Evolutionary conservation across 495 filamentous ascomycete species (phyloP).

Genomic region (Penicillium bovifimosum): DNA sequence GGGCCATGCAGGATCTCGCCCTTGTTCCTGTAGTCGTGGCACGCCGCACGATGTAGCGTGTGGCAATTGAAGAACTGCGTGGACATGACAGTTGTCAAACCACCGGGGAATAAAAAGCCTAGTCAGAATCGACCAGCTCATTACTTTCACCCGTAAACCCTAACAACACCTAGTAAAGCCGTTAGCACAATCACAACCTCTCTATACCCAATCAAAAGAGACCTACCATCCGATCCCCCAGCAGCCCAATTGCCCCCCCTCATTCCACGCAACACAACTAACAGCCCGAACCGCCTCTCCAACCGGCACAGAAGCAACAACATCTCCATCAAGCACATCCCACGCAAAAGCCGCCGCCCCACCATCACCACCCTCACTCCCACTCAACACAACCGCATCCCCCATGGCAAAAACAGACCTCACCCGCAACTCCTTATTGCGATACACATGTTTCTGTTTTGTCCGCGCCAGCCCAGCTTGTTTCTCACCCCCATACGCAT

Average conservation of each 20-base stretch:
- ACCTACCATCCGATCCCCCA: conserved; percentile 55
- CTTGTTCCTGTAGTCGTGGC: too few relatives aligned
- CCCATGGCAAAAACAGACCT: conserved; percentile 65
- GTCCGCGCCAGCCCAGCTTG: background rate
- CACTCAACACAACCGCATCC: conserved; percentile 74
- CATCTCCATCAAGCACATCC: conserved; percentile 76
- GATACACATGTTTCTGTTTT: conserved; percentile 31
- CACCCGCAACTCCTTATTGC: conserved; percentile 64
- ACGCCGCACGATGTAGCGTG: background rate
- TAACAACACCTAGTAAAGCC: conserved; percentile 17
- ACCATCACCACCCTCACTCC: conserved; percentile 59
- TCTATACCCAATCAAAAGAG: background rate
- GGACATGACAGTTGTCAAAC: too few relatives aligned
- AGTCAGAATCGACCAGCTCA: background rate
- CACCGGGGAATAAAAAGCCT: too few relatives aligned
- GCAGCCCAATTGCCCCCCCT: conserved; percentile 60
- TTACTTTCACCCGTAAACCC: conserved; percentile 24
- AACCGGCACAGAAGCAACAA: conserved; percentile 55
- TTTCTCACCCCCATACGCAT: conserved; percentile 54
- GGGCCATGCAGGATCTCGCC: background rate
- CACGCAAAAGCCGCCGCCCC: conserved; percentile 68
- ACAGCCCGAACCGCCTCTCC: conserved; percentile 53
- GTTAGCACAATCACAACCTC: background rate
- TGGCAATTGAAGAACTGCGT: background rate
- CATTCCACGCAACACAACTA: conserved; percentile 68